These are phyloP conservation scores for cucumber (Cucumis sativus) DNA, from an alignment of 306 rosid genomes.

Conservation along the genomic window DNA sequence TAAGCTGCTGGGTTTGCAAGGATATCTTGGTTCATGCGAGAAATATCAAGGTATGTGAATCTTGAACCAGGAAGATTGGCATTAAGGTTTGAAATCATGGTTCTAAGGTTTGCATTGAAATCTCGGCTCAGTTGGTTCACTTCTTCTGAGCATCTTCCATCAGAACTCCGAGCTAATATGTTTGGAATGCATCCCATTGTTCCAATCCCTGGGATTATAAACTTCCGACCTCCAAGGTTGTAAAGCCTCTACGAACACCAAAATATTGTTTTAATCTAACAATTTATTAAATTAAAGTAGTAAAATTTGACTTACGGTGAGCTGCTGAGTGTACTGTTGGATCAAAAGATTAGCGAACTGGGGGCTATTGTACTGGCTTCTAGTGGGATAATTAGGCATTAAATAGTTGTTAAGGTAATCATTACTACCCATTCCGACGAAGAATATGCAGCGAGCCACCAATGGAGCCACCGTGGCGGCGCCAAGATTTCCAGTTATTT, in stretches of 20 bases:
- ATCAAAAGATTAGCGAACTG: conserved; percentile 66
- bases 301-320: conserved; percentile 28
- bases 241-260: conserved; percentile 40
- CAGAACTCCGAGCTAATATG: conserved; percentile 51
- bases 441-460: conserved; percentile 49
- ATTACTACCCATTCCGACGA: conserved; percentile 92
- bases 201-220: conserved; percentile 61
- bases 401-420: conserved; percentile 89
- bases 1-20: conserved; percentile 40
- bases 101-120: conserved; percentile 57
- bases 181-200: conserved; percentile 84
- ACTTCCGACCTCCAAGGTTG: conserved; percentile 77
- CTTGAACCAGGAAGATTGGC: conserved; percentile 55
- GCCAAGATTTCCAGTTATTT: conserved; percentile 39
- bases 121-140: conserved; percentile 55
- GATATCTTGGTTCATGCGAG: conserved; percentile 43
- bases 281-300: no score
- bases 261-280: no score
- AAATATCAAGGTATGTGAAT: conserved; percentile 38
- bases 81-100: conserved; percentile 43
- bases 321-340: conserved; percentile 46
- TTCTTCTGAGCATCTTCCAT: conserved; percentile 53
- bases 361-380: conserved; percentile 43
- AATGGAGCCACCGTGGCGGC: conserved; percentile 31
- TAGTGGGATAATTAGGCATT: conserved; percentile 77